Conservation (phyloP, 106 monocot genomes). For the Dendrobium chrysotoxum region DNA sequence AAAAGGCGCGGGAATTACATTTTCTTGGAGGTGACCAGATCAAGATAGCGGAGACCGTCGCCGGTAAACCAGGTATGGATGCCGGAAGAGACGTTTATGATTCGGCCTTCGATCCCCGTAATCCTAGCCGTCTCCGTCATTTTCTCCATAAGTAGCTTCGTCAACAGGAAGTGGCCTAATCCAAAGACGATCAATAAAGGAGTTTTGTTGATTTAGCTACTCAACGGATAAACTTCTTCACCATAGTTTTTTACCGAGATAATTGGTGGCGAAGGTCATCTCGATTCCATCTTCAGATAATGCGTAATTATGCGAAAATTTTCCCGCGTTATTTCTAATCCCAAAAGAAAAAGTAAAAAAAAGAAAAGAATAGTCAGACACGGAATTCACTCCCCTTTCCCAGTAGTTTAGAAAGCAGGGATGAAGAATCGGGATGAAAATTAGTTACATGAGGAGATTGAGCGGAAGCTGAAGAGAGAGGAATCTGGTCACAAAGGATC, state of each 20-base stretch:
- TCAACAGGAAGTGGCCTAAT: conserved; percentile 53
- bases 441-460: conserved; percentile 74
- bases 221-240: background rate
- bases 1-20: conserved; percentile 23
- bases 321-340: conserved; percentile 92
- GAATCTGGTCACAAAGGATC: conserved; percentile 62
- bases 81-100: conserved; percentile 89
- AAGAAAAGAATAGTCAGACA: background rate
- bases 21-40: conserved; percentile 59
- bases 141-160: conserved; percentile 63
- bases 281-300: conserved; percentile 85
- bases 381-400: background rate
- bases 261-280: conserved; percentile 96
- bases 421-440: background rate
- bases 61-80: conserved; percentile 90
- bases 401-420: background rate
- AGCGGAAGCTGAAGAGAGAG: conserved; percentile 72
- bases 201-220: background rate
- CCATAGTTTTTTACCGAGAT: conserved; percentile 37
- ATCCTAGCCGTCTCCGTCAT: conserved; percentile 64
- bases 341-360: background rate
- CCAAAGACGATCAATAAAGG: background rate
- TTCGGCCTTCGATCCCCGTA: conserved; percentile 65
- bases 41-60: conserved; percentile 56
- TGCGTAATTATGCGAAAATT: conserved; percentile 54